Conservation (phyloP, 2,329 filamentous ascomycete species). For the Knufia petricola region DNA sequence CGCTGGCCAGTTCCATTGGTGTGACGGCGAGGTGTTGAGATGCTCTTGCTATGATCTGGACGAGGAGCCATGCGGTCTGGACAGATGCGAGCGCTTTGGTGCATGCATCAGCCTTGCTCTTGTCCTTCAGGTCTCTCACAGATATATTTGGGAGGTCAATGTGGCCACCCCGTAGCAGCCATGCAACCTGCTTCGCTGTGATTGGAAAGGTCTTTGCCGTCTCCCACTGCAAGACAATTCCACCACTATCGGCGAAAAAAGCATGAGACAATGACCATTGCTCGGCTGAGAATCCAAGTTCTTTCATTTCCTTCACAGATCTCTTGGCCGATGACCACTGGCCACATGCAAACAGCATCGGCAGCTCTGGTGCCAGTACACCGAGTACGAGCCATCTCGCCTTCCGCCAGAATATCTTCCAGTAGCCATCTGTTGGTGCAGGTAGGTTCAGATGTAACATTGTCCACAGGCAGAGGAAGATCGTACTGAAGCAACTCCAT, state of each 20-base stretch:
- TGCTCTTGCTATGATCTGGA: constrained; percentile 17
- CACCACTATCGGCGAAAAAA: constrained; percentile 37
- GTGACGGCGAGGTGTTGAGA: constrained; percentile 22
- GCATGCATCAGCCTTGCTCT: constrained; percentile 20
- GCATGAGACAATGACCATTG: constrained; percentile 33
- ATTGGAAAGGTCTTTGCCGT: constrained; percentile 30
- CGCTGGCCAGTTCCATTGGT: constrained; percentile 24
- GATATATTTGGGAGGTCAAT: constrained; percentile 16
- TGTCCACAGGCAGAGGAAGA: constrained; percentile 35
- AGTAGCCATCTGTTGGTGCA: constrained; percentile 25
- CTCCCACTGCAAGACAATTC: constrained; percentile 27
- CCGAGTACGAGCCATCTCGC: constrained; percentile 29
- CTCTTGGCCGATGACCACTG: constrained; percentile 29
- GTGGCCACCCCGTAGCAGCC: constrained; percentile 22
- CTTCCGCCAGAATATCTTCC: constrained; percentile 27
- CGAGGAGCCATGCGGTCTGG: constrained; percentile 18
- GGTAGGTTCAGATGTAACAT: constrained; percentile 33
- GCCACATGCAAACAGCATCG: constrained; percentile 29
- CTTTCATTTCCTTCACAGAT: constrained; percentile 24
- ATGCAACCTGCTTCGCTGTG: constrained; percentile 27
- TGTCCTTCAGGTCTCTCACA: constrained; percentile 19
- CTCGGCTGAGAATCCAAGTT: neutral
- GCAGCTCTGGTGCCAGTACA: constrained; percentile 32
- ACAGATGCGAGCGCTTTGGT: constrained; percentile 11
- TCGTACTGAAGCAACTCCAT: constrained; percentile 32